Evolutionary conservation across 495 filamentous ascomycete genomes (phyloP).

Genomic region (Penicillium paradoxum): DNA sequence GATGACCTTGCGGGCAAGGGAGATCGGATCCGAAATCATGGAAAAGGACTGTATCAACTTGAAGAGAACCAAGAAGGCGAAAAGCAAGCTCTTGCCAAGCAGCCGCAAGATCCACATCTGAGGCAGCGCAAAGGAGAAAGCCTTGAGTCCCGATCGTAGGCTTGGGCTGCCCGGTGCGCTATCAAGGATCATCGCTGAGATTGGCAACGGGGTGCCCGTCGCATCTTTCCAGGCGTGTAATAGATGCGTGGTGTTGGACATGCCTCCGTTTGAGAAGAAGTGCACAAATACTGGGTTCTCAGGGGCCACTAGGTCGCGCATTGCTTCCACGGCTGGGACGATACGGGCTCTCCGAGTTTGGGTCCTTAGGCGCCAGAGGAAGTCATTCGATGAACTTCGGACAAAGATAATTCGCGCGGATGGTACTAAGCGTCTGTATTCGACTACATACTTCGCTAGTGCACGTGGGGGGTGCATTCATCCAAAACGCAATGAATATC

Average conservation of each 20-base stretch:
- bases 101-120: constrained; percentile 28
- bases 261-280: constrained; percentile 44
- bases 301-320: constrained; percentile 20
- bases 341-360: constrained; percentile 27
- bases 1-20: constrained; percentile 22
- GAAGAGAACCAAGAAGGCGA: constrained; percentile 17
- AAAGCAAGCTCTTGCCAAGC: constrained; percentile 25
- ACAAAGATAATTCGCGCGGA: constrained; percentile 39
- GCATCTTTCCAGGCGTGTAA: constrained; percentile 29
- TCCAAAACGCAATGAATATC: constrained; percentile 43
- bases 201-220: constrained; percentile 27
- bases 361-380: constrained; percentile 24
- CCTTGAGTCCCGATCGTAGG: constrained; percentile 22
- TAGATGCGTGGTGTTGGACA: constrained; percentile 28
- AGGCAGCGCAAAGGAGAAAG: constrained; percentile 37
- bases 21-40: constrained; percentile 22
- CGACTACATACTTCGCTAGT: constrained; percentile 34
- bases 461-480: constrained; percentile 39
- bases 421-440: constrained; percentile 34
- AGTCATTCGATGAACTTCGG: constrained; percentile 33
- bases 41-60: constrained; percentile 13
- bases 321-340: constrained; percentile 33
- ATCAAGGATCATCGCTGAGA: constrained; percentile 37
- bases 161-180: constrained; percentile 39
- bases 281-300: constrained; percentile 34